Evolutionary conservation across 345 rosid genomes (phyloP), one percentile per base, ranked within the genome.

Genomic region (Carallia brachiata): DNA sequence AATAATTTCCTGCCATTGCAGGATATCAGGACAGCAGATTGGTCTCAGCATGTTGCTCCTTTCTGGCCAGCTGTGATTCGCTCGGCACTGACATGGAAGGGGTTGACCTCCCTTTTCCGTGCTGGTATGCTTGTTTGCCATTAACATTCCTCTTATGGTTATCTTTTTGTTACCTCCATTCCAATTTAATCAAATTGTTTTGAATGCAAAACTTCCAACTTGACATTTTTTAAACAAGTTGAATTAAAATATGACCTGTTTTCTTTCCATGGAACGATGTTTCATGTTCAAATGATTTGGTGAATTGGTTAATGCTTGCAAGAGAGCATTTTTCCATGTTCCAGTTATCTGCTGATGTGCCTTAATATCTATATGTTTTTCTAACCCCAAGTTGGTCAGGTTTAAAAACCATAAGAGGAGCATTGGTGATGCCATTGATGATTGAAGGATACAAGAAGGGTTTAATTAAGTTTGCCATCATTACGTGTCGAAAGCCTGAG

Each of bases 11-110:
- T 73, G 15, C 39, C 6, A 27, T 65, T 68, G 31, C 85, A 93
- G 98, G 97, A 91, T 52, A 87, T 93, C n/a, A 88, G 82, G 79
- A 81, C 80, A 50, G 96, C 84, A 34, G 97, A 93, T 82, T 93
- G 98, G 98, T 83, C 97, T 62, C 67, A 74, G 67, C 55, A 89
- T 32, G 96, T 93, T 8, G 91, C 97, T 9, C 97, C 98, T 28
- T 91, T 93, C 66, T 93, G 97, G 98, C 96, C 98, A 0, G 98
- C 96, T 1, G 98, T 91, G 61, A 79, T 91, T 47, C 82, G 80
- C 62, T 88, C 97, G 0, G 96, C 94, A 30, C 70, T 89, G 31
- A 87, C 97, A 2, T 93, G 96, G 97, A 93, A 89, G 37, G 98
- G 96, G 31, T 62, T 93, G 32, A 72, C 80, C 8, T 93, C 97